Percentiles rank a stretch among this genome's conserved stretches.
phyloP scores from a whole-genome alignment of 352 stramenopile genomes.

The Phytophthora colocasiae region DNA sequence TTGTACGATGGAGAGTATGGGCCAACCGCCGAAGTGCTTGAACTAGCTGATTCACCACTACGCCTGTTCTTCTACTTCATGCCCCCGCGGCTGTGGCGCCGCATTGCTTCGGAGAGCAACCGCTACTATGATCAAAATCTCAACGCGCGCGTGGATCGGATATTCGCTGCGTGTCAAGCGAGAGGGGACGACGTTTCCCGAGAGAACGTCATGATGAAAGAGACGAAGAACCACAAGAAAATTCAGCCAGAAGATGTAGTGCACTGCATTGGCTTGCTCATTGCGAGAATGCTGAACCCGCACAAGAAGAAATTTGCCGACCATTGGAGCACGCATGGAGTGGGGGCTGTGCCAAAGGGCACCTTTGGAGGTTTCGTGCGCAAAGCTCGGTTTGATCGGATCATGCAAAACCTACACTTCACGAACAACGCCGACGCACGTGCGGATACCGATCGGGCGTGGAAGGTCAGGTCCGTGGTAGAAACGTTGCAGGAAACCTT shows the following conservation, averaged over 20 bases:
- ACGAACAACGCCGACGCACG: constrained; percentile 3
- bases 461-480: constrained; percentile 14
- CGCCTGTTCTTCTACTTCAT: constrained; percentile 21
- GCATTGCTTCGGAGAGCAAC: constrained; percentile 16
- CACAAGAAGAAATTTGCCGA: not conserved
- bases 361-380: not conserved
- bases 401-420: constrained; percentile 2
- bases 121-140: constrained; percentile 24
- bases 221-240: not conserved
- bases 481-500: constrained; percentile 13
- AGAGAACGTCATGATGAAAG: not conserved
- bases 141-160: constrained; percentile 3
- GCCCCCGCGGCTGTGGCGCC: constrained; percentile 7
- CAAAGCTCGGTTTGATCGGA: not conserved
- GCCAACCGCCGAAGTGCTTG: not conserved
- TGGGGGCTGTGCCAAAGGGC: not conserved
- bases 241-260: not conserved
- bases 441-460: constrained; percentile 6
- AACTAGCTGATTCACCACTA: constrained; percentile 10
- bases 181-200: too few species aligned
- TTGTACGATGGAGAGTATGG: constrained; percentile 8
- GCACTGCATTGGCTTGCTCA: not conserved
- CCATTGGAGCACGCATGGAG: not conserved
- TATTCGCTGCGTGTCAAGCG: not conserved
- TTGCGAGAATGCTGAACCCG: not conserved